Conservation (phyloP, 768 basidiomycete genomes). For the Auriscalpium vulgare region DNA sequence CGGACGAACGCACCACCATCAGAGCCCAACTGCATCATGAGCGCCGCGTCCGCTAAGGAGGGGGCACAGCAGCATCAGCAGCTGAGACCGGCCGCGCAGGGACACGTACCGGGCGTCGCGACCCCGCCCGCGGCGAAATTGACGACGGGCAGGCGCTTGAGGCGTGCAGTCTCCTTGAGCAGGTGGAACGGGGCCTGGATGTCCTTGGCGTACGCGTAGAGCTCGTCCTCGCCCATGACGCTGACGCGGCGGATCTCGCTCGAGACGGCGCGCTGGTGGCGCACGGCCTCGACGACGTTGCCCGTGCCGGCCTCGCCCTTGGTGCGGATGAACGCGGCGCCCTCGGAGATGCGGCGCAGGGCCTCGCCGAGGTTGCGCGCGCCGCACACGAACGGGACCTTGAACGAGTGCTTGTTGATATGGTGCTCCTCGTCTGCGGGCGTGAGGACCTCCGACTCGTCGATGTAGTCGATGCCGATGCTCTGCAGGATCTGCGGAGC, state of each 20-base stretch:
- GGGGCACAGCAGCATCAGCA: constrained; percentile 11
- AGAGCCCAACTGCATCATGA: constrained; percentile 98
- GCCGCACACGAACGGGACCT: constrained; percentile 94
- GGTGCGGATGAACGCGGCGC: constrained; percentile 97
- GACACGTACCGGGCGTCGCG: constrained; percentile 70
- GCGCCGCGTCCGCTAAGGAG: constrained; percentile 75
- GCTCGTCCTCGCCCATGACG: constrained; percentile 90
- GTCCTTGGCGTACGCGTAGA: constrained; percentile 89
- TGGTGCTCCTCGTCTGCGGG: constrained; percentile 95
- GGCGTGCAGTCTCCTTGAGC: constrained; percentile 89
- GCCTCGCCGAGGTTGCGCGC: constrained; percentile 95
- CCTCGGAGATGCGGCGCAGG: constrained; percentile 91
- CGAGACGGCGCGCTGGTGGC: constrained; percentile 80
- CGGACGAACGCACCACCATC: constrained; percentile 67
- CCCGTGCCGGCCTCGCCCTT: constrained; percentile 91
- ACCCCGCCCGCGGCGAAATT: constrained; percentile 95
- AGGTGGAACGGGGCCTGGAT: constrained; percentile 92
- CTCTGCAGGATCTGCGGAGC: constrained; percentile 75
- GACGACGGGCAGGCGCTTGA: constrained; percentile 91
- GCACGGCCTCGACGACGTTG: constrained; percentile 89
- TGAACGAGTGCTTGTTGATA: constrained; percentile 95
- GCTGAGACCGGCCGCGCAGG: neutral
- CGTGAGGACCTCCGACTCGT: constrained; percentile 91
- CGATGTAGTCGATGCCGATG: constrained; percentile 94
- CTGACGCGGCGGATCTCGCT: constrained; percentile 79